A percentile compares a stretch with the other conserved stretches of the same genome.
phyloP scores from a whole-genome alignment of 2,329 filamentous ascomycete genomes.

The Sporothrix pseudoabietina region DNA sequence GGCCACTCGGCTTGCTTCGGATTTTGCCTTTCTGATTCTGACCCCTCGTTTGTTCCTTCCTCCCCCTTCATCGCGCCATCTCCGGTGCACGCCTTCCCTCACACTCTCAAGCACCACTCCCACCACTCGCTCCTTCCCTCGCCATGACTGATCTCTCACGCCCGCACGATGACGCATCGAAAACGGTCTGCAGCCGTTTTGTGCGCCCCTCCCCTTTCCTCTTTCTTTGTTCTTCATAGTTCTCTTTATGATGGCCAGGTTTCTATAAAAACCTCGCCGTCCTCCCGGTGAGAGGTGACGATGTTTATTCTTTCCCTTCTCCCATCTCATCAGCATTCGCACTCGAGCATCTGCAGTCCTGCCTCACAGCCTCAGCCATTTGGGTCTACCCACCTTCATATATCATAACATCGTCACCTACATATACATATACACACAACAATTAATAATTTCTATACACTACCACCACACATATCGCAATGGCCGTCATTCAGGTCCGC shows the following conservation, averaged over 20 bases:
- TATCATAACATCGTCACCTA: neutral
- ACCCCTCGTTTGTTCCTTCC: neutral
- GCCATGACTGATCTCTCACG: neutral
- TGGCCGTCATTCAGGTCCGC: conserved; percentile 42
- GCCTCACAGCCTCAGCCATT: neutral
- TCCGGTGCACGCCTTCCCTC: neutral
- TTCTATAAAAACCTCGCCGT: conserved; percentile 15
- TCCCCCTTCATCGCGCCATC: neutral
- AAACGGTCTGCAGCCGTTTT: neutral
- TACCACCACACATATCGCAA: conserved; percentile 33
- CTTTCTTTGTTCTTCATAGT: neutral
- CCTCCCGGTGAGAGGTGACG: neutral
- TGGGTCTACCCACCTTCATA: neutral
- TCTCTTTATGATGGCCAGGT: neutral
- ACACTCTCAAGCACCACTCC: neutral
- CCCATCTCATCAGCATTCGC: neutral
- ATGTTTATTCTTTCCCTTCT: neutral
- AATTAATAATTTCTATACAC: neutral
- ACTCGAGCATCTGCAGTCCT: neutral
- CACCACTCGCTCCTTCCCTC: neutral
- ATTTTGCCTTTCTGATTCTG: neutral
- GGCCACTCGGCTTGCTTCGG: conserved; percentile 23
- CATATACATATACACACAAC: neutral
- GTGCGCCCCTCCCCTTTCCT: neutral
- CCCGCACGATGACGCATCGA: neutral